Evolutionary conservation across 805 yeast genomes (phyloP).

Genomic region (Jamesozyma gamospora): DNA sequence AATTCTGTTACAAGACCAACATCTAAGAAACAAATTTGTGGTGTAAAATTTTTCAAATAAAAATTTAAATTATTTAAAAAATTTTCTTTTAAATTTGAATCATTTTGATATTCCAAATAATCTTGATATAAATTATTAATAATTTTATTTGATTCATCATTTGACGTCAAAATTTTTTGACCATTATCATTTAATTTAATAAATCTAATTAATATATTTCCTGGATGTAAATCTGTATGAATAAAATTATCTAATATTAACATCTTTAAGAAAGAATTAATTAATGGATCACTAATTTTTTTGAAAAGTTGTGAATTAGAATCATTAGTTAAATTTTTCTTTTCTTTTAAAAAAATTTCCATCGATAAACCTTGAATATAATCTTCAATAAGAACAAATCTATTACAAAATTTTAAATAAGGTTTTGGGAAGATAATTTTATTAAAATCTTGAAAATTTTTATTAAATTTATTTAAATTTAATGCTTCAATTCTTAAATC

Average conservation of each 20-base stretch:
- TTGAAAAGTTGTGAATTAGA: conserved; percentile 37
- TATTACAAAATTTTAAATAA: conserved; percentile 42
- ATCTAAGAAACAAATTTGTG: conserved; percentile 85
- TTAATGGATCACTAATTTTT: conserved; percentile 66
- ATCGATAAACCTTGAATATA: conserved; percentile 75
- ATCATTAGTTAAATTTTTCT: conserved; percentile 16
- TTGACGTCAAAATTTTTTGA: conserved; percentile 9
- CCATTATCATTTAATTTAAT: conserved; percentile 27
- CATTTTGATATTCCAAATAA: no score
- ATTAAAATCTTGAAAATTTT: conserved; percentile 47
- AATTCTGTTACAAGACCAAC: conserved; percentile 91
- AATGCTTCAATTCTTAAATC: conserved; percentile 85
- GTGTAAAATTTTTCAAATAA: conserved; percentile 54
- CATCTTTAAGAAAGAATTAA: conserved; percentile 91
- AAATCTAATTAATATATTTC: conserved; percentile 76
- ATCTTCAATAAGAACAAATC: conserved; percentile 78
- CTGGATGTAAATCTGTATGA: conserved; percentile 96
- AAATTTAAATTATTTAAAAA: conserved; percentile 36
- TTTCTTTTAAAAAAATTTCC: conserved; percentile 50
- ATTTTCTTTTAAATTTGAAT: conserved; percentile 4
- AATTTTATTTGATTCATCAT: neutral
- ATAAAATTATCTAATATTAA: conserved; percentile 84
- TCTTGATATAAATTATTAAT: neutral
- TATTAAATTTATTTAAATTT: conserved; percentile 61
- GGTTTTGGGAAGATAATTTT: conserved; percentile 72